These are phyloP conservation scores for Schwanniomyces pseudopolymorphus DNA, from an alignment of 805 yeast species.

Conservation along the genomic window DNA sequence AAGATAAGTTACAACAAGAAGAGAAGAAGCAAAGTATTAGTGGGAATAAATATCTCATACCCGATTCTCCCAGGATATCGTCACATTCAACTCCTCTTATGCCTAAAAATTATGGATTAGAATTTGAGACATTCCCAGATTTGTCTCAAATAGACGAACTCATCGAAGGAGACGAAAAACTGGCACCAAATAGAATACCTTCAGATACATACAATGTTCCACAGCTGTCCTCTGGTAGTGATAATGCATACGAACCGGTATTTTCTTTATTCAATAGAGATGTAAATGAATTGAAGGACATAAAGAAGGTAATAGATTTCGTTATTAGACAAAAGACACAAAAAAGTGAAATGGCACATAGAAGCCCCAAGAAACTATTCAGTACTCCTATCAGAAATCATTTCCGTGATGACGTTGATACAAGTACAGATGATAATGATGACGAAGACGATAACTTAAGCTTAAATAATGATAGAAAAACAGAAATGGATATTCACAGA, in stretches of 20 bases:
- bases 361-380: constrained; percentile 1
- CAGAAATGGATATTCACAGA: neutral
- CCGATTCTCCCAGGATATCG: constrained; percentile 11
- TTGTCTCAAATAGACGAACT: neutral
- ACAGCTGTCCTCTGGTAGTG: neutral
- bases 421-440: constrained; percentile 9
- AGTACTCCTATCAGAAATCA: constrained; percentile 10
- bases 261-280: constrained; percentile 17
- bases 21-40: neutral
- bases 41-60: constrained; percentile 3
- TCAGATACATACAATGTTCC: neutral
- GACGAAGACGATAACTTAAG: constrained; percentile 17
- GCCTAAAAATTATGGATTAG: constrained; percentile 1
- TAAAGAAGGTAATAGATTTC: constrained; percentile 9
- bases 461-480: constrained; percentile 7
- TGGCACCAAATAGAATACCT: neutral
- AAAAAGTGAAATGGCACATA: neutral
- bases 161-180: neutral
- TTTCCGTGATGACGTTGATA: constrained; percentile 3
- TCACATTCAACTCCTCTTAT: constrained; percentile 27
- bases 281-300: constrained; percentile 15
- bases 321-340: constrained; percentile 2
- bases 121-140: neutral
- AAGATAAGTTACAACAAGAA: neutral
- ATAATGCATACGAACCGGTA: constrained; percentile 6